Conservation (phyloP, 495 filamentous ascomycete genomes). For the Penicillium daleae region DNA sequence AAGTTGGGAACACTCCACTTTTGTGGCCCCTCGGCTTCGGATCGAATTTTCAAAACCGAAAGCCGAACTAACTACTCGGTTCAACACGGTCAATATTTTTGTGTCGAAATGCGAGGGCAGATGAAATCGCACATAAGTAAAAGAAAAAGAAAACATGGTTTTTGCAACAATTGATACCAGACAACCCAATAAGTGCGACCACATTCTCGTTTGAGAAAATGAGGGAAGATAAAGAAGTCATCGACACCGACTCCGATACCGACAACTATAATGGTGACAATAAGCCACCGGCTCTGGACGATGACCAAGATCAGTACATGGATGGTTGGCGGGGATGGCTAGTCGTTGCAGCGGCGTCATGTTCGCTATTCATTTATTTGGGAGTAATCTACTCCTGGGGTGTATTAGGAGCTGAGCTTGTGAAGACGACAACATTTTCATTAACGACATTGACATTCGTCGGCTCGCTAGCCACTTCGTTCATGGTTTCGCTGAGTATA, state of each 20-base stretch:
- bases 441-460: constrained; percentile 17
- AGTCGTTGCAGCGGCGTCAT: constrained; percentile 11
- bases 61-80: constrained; percentile 4
- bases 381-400: constrained; percentile 18
- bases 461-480: constrained; percentile 14
- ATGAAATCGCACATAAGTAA: background rate
- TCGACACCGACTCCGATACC: constrained; percentile 1
- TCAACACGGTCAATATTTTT: constrained; percentile 4
- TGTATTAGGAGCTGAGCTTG: constrained; percentile 12
- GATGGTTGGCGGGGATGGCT: constrained; percentile 16
- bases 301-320: constrained; percentile 4
- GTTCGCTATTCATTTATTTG: constrained; percentile 16
- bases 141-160: background rate
- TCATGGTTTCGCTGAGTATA: constrained; percentile 9
- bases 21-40: constrained; percentile 3
- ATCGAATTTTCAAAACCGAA: constrained; percentile 6
- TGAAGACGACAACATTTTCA: constrained; percentile 15
- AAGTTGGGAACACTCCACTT: too few relatives aligned
- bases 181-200: background rate
- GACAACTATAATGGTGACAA: background rate
- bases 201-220: background rate
- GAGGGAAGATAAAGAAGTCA: background rate
- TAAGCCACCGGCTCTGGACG: background rate
- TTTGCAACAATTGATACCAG: background rate
- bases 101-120: background rate